Evolutionary conservation across 2,329 filamentous ascomycete species (phyloP).

Genomic region (Shiraia bambusicola): DNA sequence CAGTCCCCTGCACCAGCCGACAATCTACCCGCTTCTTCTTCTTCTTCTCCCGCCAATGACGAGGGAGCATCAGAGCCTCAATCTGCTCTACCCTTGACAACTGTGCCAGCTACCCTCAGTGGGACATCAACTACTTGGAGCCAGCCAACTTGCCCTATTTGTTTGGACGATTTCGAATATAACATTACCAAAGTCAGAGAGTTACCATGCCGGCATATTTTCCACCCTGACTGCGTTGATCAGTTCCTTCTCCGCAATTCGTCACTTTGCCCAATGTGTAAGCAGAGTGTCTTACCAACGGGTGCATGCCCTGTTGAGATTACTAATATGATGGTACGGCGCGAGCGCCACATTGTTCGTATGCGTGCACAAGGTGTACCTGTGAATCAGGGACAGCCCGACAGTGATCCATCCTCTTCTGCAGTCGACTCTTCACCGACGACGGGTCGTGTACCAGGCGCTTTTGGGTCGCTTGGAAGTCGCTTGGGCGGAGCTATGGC

Average conservation of each 20-base stretch:
- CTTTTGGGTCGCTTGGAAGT: constrained; percentile 27
- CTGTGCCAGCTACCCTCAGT: constrained; percentile 15
- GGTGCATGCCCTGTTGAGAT: constrained; percentile 53
- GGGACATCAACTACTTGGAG: constrained; percentile 49
- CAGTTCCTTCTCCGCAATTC: constrained; percentile 75
- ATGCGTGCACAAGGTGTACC: constrained; percentile 53
- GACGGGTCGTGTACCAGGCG: constrained; percentile 8
- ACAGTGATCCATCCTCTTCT: neutral
- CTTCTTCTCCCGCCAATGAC: too few relatives aligned
- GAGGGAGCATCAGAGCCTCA: too few relatives aligned
- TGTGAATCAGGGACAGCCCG: constrained; percentile 6
- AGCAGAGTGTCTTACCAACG: constrained; percentile 73
- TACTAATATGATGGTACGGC: constrained; percentile 83
- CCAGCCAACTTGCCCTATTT: constrained; percentile 88
- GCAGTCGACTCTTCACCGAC: constrained; percentile 2
- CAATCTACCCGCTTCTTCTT: constrained; percentile 10
- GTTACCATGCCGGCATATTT: constrained; percentile 87
- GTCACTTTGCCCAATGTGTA: constrained; percentile 89
- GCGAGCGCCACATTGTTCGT: constrained; percentile 69
- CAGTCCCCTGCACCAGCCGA: constrained; percentile 12
- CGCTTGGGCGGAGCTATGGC: constrained; percentile 24
- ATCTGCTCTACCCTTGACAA: constrained; percentile 18
- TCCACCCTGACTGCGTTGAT: constrained; percentile 90
- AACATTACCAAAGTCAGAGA: constrained; percentile 75
- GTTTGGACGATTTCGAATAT: constrained; percentile 75